Percentiles rank a stretch among this genome's conserved stretches.
Evolutionary conservation across 768 basidiomycete genomes (phyloP).

Genomic region (Thelephora ganbajun): DNA sequence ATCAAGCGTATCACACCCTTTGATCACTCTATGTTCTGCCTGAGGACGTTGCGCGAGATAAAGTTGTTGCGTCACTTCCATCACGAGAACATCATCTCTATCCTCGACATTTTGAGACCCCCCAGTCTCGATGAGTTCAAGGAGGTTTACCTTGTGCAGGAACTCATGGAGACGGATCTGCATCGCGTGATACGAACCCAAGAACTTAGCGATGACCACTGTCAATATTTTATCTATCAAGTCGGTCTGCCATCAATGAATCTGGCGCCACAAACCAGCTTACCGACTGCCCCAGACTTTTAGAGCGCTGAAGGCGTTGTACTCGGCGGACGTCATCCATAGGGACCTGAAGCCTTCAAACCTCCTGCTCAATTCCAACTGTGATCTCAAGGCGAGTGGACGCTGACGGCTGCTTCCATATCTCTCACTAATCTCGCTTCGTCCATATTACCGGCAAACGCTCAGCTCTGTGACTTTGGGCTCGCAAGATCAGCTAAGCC

Average conservation of each 20-base stretch:
- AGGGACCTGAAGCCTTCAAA: slow-evolving; percentile 96
- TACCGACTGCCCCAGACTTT: slow-evolving; percentile 42
- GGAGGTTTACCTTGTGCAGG: slow-evolving; percentile 69
- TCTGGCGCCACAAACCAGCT: neutral
- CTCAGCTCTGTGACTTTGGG: slow-evolving; percentile 74
- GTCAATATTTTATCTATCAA: slow-evolving; percentile 87
- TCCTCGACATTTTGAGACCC: slow-evolving; percentile 87
- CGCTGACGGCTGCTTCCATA: neutral
- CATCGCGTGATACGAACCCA: slow-evolving; percentile 96
- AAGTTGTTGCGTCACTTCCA: slow-evolving; percentile 84
- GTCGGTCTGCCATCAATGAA: neutral
- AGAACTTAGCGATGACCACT: slow-evolving; percentile 86
- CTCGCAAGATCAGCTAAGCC: slow-evolving; percentile 69
- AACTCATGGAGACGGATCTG: slow-evolving; percentile 89
- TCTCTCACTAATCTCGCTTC: neutral
- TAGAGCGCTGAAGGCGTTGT: slow-evolving; percentile 86
- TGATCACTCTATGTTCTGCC: slow-evolving; percentile 91
- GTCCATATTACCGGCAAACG: neutral
- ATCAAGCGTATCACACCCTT: slow-evolving; percentile 96
- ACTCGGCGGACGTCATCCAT: slow-evolving; percentile 89
- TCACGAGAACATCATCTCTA: slow-evolving; percentile 86
- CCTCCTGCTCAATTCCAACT: slow-evolving; percentile 89
- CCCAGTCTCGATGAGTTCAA: slow-evolving; percentile 58
- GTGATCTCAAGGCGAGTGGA: slow-evolving; percentile 72
- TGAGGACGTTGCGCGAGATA: slow-evolving; percentile 85